phyloP scores from a whole-genome alignment of 495 filamentous ascomycete genomes.

The Trypethelium eluteriae region DNA sequence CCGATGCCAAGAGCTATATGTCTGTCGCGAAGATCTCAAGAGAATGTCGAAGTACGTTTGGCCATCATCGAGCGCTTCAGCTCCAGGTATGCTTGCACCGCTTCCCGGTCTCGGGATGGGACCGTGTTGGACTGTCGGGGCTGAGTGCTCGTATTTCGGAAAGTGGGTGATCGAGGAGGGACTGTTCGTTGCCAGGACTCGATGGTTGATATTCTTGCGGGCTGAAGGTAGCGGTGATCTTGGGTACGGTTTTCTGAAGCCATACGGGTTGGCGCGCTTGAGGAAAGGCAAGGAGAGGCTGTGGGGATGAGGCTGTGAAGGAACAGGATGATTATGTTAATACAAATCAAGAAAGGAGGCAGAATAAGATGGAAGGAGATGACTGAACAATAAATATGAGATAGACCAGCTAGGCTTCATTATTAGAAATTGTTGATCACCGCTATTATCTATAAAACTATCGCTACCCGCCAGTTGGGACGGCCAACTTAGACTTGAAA shows the following conservation, averaged over 20 bases:
- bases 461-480: neutral
- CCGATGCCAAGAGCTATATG: neutral
- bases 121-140: neutral
- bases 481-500: conserved; percentile 3
- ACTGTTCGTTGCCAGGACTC: conserved; percentile 10
- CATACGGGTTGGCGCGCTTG: neutral
- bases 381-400: neutral
- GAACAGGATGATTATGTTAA: neutral
- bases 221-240: neutral
- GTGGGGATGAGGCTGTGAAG: neutral
- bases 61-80: conserved; percentile 8
- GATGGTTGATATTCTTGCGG: conserved; percentile 6
- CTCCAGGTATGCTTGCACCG: conserved; percentile 1
- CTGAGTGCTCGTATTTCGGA: neutral
- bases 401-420: neutral
- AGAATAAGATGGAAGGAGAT: neutral
- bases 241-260: neutral
- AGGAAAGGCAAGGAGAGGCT: too few relatives aligned
- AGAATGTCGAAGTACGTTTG: neutral
- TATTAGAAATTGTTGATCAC: conserved; percentile 3
- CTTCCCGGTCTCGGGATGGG: conserved; percentile 2
- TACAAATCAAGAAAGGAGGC: neutral
- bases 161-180: neutral
- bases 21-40: neutral
- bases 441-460: neutral